Evolutionary conservation across 2,329 filamentous ascomycete species (phyloP).

Genomic region (Penicillium corylophilum): DNA sequence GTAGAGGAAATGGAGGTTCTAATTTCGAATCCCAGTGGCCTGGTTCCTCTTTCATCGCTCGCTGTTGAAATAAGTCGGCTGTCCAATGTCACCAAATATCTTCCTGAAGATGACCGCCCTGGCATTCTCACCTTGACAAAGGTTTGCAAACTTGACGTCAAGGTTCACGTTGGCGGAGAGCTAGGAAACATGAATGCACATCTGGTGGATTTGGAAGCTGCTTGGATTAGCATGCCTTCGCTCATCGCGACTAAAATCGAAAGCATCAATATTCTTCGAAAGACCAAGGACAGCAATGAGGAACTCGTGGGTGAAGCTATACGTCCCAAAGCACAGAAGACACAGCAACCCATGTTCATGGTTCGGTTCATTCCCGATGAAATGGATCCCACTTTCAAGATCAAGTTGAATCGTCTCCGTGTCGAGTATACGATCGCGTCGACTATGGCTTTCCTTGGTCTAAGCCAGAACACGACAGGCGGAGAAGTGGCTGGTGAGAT

Average conservation of each 20-base stretch:
- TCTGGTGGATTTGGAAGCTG: slow-evolving; percentile 66
- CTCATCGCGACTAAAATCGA: slow-evolving; percentile 76
- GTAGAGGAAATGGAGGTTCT: slow-evolving; percentile 64
- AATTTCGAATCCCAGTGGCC: slow-evolving; percentile 62
- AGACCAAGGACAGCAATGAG: slow-evolving; percentile 64
- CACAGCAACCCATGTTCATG: slow-evolving; percentile 67
- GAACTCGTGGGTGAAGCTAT: slow-evolving; percentile 68
- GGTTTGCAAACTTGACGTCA: slow-evolving; percentile 62
- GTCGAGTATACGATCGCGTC: slow-evolving; percentile 88
- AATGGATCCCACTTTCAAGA: slow-evolving; percentile 83
- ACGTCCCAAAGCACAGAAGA: slow-evolving; percentile 28
- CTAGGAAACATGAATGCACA: slow-evolving; percentile 64
- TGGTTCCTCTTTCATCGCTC: slow-evolving; percentile 68
- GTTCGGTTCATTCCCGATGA: slow-evolving; percentile 89
- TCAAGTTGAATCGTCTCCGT: slow-evolving; percentile 80
- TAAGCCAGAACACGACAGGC: slow-evolving; percentile 64
- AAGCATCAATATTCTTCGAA: slow-evolving; percentile 61
- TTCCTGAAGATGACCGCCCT: slow-evolving; percentile 92
- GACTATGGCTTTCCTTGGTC: slow-evolving; percentile 73
- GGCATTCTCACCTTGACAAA: slow-evolving; percentile 74
- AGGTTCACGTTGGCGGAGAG: slow-evolving; percentile 64
- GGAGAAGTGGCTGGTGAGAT: slow-evolving; percentile 75
- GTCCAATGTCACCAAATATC: slow-evolving; percentile 85
- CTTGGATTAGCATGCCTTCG: slow-evolving; percentile 81
- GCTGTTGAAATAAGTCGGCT: slow-evolving; percentile 77